Conservation (phyloP, 176 grass and related monocot species). For the Phyllostachys edulis region DNA sequence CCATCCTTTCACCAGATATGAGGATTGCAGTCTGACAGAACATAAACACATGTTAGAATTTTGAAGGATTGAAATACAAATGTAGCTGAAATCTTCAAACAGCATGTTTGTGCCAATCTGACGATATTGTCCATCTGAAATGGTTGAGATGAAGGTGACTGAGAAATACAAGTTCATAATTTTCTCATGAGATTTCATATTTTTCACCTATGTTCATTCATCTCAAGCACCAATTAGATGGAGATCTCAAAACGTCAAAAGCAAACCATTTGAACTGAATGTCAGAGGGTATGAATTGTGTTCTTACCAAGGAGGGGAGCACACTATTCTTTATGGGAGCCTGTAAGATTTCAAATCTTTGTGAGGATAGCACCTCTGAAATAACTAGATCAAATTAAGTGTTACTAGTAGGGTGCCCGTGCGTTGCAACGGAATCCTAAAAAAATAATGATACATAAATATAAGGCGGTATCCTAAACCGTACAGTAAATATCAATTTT, state of each 20-base stretch:
- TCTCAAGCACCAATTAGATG: conserved; percentile 9
- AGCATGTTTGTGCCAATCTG: neutral
- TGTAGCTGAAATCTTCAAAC: conserved; percentile 50
- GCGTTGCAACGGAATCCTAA: too few species aligned
- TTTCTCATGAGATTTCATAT: neutral
- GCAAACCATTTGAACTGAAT: neutral
- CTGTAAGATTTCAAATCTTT: conserved; percentile 72
- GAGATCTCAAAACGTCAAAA: neutral
- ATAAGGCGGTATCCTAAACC: too few species aligned
- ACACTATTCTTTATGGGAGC: conserved; percentile 66
- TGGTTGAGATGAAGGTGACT: neutral
- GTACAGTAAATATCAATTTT: too few species aligned
- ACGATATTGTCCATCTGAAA: neutral
- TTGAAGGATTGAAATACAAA: conserved; percentile 57
- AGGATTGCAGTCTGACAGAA: conserved; percentile 26
- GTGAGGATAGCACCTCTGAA: conserved; percentile 62
- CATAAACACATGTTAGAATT: neutral
- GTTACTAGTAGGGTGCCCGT: too few species aligned
- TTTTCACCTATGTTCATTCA: neutral
- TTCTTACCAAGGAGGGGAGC: conserved; percentile 65
- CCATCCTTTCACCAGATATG: conserved; percentile 15
- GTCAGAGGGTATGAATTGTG: conserved; percentile 16
- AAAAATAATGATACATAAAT: too few species aligned
- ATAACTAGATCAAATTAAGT: conserved; percentile 55
- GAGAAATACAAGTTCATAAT: neutral